Base-by-base conservation (phyloP, 257 asterid species). In the Rauvolfia tetraphylla region DNA sequence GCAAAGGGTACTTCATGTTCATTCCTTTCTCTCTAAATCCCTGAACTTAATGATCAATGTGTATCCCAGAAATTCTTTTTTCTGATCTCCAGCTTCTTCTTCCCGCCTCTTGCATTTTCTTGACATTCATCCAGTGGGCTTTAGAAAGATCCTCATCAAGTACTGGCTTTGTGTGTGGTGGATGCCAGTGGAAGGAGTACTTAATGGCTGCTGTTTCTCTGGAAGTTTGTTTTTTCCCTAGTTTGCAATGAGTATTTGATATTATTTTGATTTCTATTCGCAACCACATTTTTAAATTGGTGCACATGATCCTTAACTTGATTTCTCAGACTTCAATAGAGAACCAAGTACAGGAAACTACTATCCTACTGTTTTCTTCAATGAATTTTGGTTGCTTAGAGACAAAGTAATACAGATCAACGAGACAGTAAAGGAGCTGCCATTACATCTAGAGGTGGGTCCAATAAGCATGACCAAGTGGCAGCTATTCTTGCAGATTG, bases 401-500 rank as follows among this genome's bases (percentile, higher is more conserved):
- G 96, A 95, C 73, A 95, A 92, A 86, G 85, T 95, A 67, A 83
- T 90, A 78, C 78, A 78, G 62, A 61, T 95, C 83, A 95, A 95
- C 61, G 98, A 90, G 84, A 90, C 99, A 2, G 96, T 95, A 79
- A 83, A 74, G 44, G 95, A 91, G 84, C 85, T 95, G 84, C 89
- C 96, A 56, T 88, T 95, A 79, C 87, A 95, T 86, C 90, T 92
- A 58, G 99, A 91, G 85, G 89, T 95, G 79, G 92, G 87, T 73
- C 99, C 98, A 84, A 91, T 92, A 77, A 92, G 99, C 95, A 92
- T 90, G 98, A 92, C 99, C 34, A 95, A 91, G 83, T 95, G 99
- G 99, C 99, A 95, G 78, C 83, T 95, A 53, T 95, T 86, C 86
- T 88, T 89, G 71, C 99, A 95, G 91, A 91, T 95, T 76, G 99